A percentile compares a stretch with the other conserved stretches of the same genome.
phyloP scores from a whole-genome alignment of 2,329 filamentous ascomycete genomes.

The Hysterium pulicare region DNA sequence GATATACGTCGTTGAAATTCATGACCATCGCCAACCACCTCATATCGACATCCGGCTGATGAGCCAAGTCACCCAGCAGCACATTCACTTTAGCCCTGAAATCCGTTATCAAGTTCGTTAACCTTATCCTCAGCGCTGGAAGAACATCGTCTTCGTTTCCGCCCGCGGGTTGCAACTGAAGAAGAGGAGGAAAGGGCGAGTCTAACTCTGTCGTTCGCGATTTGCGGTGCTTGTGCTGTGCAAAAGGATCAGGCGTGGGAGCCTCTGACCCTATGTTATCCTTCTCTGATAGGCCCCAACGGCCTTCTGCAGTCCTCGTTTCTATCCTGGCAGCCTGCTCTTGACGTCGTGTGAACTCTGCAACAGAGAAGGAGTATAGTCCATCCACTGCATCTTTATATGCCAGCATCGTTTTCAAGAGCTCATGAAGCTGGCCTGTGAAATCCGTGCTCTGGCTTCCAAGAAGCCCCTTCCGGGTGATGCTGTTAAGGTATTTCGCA shows the following conservation, averaged over 20 bases:
- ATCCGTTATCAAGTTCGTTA: constrained; percentile 68
- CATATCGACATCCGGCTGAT: constrained; percentile 93
- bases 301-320: constrained; percentile 60
- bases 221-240: constrained; percentile 12
- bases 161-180: constrained; percentile 32
- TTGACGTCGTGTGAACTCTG: constrained; percentile 89
- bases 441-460: constrained; percentile 72
- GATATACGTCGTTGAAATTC: constrained; percentile 98
- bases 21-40: constrained; percentile 93
- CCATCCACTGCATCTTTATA: constrained; percentile 94
- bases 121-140: constrained; percentile 68
- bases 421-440: constrained; percentile 84
- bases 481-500: constrained; percentile 83
- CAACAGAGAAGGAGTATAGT: constrained; percentile 90
- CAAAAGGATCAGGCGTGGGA: constrained; percentile 20
- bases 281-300: constrained; percentile 61
- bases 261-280: constrained; percentile 24
- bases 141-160: constrained; percentile 62
- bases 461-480: constrained; percentile 92
- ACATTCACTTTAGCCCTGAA: constrained; percentile 77
- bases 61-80: constrained; percentile 82
- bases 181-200: constrained; percentile 43
- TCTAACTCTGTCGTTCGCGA: constrained; percentile 32
- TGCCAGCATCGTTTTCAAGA: constrained; percentile 87
- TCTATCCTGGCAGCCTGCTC: constrained; percentile 74